These are phyloP conservation scores for Rhipidocladum racemiflorum DNA, from an alignment of 176 grass and related monocot genomes.

Conservation along the genomic window DNA sequence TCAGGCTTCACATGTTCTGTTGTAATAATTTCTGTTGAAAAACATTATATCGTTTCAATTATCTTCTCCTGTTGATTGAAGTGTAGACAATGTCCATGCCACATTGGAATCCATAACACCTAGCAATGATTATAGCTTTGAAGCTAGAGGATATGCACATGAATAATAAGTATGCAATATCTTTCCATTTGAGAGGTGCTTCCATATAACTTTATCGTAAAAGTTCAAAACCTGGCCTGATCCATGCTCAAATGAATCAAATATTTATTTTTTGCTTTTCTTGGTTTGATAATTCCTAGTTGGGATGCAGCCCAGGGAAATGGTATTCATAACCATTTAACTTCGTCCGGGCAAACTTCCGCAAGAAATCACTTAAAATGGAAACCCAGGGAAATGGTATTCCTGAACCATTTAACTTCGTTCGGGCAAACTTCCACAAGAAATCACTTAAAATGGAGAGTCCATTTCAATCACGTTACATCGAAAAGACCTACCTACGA, in stretches of 20 bases:
- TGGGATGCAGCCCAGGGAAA: background rate
- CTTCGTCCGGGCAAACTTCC: background rate
- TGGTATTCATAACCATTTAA: background rate
- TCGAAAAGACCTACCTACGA: background rate
- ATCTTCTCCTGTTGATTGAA: slow-evolving; percentile 21
- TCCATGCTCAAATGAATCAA: background rate
- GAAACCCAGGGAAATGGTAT: background rate
- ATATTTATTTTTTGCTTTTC: background rate
- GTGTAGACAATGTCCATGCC: background rate
- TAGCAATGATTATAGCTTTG: background rate
- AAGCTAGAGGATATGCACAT: background rate
- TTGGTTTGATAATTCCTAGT: slow-evolving; percentile 11
- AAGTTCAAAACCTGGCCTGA: background rate
- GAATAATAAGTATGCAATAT: background rate
- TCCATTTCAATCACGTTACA: background rate
- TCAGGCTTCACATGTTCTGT: background rate
- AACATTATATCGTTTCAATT: background rate
- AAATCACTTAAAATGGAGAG: slow-evolving; percentile 4
- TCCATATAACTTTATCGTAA: background rate
- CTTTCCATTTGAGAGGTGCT: background rate
- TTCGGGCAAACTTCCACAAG: background rate
- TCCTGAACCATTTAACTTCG: background rate
- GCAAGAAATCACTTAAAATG: background rate
- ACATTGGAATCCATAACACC: background rate
- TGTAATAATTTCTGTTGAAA: background rate